Conservation (phyloP, 2,329 filamentous ascomycete genomes). For the Colletotrichum cordylinicola region DNA sequence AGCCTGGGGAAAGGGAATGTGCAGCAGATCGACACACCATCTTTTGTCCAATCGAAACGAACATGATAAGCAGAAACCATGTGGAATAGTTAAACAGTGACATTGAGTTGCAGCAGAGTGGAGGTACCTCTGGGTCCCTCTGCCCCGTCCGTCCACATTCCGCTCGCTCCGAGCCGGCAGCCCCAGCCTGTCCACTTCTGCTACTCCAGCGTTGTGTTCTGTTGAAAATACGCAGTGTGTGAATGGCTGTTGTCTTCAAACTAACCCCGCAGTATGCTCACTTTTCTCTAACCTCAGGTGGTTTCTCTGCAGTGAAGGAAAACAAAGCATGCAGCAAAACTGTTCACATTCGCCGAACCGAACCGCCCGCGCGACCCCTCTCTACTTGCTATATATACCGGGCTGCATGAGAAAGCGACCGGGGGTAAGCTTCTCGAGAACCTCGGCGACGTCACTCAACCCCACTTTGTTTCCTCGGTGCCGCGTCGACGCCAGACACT, state of each 20-base stretch:
- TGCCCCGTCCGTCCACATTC: background rate
- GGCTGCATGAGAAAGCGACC: background rate
- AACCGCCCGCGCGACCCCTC: background rate
- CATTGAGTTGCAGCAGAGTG: background rate
- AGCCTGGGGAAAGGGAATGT: background rate
- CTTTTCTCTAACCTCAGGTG: background rate
- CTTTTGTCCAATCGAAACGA: slow-evolving; percentile 6
- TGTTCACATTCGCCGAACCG: background rate
- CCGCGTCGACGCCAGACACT: background rate
- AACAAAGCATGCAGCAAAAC: background rate
- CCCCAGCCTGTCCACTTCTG: background rate
- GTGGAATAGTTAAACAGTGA: background rate
- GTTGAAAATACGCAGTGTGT: background rate
- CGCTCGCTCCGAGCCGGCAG: slow-evolving; percentile 6
- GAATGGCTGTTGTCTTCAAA: background rate
- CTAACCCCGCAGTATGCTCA: background rate
- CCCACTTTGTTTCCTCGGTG: background rate
- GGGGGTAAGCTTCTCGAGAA: background rate
- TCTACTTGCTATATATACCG: background rate
- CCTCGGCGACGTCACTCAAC: slow-evolving; percentile 1
- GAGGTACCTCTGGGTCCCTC: background rate
- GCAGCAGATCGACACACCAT: background rate
- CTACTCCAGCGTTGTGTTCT: background rate
- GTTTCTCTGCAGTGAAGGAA: background rate
- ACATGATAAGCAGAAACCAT: slow-evolving; percentile 4